Evolutionary conservation across 2,329 filamentous ascomycete species (phyloP).

Genomic region (Fragosphaeria purpurea): DNA sequence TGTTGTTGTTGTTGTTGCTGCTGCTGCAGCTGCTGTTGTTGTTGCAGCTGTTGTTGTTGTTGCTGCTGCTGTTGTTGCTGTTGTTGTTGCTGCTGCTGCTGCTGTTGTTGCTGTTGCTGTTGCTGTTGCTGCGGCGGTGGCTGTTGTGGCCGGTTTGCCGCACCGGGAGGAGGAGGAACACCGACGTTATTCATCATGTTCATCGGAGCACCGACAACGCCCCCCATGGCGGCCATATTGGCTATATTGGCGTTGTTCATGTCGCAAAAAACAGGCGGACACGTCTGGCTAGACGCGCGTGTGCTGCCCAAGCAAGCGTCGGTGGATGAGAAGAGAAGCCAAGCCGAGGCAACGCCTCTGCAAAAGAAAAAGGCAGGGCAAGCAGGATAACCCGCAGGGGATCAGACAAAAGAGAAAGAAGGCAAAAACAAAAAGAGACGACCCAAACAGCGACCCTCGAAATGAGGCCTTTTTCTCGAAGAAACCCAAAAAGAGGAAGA

Average conservation of each 20-base stretch:
- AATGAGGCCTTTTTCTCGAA: no score
- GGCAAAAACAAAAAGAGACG: not conserved
- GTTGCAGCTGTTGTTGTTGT: constrained; percentile 1
- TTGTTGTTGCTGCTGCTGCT: constrained; percentile 2
- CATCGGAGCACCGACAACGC: constrained; percentile 52
- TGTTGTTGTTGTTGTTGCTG: constrained; percentile 15
- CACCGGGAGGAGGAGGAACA: constrained; percentile 23
- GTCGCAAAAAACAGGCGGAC: constrained; percentile 9
- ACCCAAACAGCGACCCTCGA: no score
- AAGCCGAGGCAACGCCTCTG: no score
- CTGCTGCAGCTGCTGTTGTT: constrained; percentile 20
- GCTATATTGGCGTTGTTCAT: constrained; percentile 61
- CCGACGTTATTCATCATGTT: constrained; percentile 57
- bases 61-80: not conserved
- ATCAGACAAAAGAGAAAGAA: no score
- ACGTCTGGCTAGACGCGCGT: no score
- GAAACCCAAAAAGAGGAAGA: no score
- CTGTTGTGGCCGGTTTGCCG: constrained; percentile 17
- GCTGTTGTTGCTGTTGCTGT: not conserved
- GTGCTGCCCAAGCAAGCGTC: no score
- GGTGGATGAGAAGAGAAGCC: no score
- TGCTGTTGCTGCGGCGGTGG: not conserved
- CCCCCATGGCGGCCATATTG: constrained; percentile 60
- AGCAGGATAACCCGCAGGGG: no score
- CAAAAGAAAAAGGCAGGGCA: no score